Base-by-base conservation (phyloP, 2,329 filamentous ascomycete species). In the Apiospora saccharicola region DNA sequence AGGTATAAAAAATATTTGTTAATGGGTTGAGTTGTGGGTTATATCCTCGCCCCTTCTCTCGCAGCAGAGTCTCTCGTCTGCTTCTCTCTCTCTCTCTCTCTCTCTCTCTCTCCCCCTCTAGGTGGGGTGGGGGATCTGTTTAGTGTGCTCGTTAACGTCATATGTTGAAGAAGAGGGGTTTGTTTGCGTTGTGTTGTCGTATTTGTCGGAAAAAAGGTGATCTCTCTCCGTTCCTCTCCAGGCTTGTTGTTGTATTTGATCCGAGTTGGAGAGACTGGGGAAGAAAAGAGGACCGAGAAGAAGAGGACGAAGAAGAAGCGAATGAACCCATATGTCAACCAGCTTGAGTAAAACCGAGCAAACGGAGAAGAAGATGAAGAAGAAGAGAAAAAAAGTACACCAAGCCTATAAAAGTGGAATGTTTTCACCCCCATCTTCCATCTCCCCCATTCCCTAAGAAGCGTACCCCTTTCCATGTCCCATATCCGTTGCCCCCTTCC, bases 321-420 rank as follows among this genome's bases (percentile, higher is more conserved):
- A 68, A 26, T 68, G 26, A 47, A n/a, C 41, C n/a, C 67, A 47
- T 41, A 10, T 47, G 41, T 68, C 67, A 47, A 30, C 46, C 67
- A 37, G 24, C 37, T 24, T 49, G 34, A 46, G n/a, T 5, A 67
- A 41, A 46, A 34, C 30, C 41, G 22, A 47, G 43, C 43, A 47
- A 68, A 68, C 30, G 13, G 57, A 51, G 34, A n/a, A 46, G 57
- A 67, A 46, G 41, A 46, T 34, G 16, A 44, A 71, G 26, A 49
- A n/a, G n/a, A n/a, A n/a, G n/a, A n/a, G n/a, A n/a, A n/a, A n/a
- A 49, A 46, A 37, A 43, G 34, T 69, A 68, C 67, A 46, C 67
- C 67, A 68, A 64, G 57, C 57, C 34, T n/a, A 24, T n/a, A 24
- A 41, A 22, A 37, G 7, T 49, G 24, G 67, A 46, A 46, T 47